Base-by-base conservation (phyloP, 2,329 filamentous ascomycete genomes). In the Cercospora brassicicola region DNA sequence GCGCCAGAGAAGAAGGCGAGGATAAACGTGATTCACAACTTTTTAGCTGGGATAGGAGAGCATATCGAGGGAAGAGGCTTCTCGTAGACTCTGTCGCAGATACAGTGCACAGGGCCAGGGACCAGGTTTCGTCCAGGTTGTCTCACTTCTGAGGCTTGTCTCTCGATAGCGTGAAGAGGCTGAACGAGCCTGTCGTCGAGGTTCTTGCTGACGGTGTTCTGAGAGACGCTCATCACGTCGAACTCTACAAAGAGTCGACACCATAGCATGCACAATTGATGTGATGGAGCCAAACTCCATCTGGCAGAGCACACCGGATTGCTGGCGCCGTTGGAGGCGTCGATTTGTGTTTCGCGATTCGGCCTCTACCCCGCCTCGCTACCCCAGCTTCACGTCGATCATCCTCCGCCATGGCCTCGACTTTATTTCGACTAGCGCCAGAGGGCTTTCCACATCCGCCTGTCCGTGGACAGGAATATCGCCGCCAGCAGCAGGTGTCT, bases 341-440 rank as follows among this genome's bases (percentile, higher is more conserved):
- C 15, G 55, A 31, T 18, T 57, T 9, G 55, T 33, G 55, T 59
- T 59, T 59, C 55, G 31, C 28, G 28, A 18, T 56, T 30, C 48
- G 45, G 28, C 31, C 48, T 53, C n/a, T 67, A 66, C 66, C 64
- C 59, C 69, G 66, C 56, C 65, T 67, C 64, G 64, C 62, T 68
- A 66, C 70, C 70, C 59, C 36, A 42, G 59, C 23, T 62, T 64
- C 48, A 42, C 10, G 48, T 28, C 48, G 62, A 64, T 64, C 62
- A 23, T 10, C 33, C 55, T 36, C 28, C 59, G 59, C 59, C 26
- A 55, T 48, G 61, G 45, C 30, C 42, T 63, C 39, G 28, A 64
- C 48, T 20, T 30, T 45, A 55, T 56, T 48, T 23, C 33, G 26
- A 64, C 62, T 64, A 64, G 62, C 62, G 51, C 31, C 20, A 26